These are phyloP conservation scores for Marvania coccoides DNA, from an alignment of 139 green algal genomes.

Conservation along the genomic window DNA sequence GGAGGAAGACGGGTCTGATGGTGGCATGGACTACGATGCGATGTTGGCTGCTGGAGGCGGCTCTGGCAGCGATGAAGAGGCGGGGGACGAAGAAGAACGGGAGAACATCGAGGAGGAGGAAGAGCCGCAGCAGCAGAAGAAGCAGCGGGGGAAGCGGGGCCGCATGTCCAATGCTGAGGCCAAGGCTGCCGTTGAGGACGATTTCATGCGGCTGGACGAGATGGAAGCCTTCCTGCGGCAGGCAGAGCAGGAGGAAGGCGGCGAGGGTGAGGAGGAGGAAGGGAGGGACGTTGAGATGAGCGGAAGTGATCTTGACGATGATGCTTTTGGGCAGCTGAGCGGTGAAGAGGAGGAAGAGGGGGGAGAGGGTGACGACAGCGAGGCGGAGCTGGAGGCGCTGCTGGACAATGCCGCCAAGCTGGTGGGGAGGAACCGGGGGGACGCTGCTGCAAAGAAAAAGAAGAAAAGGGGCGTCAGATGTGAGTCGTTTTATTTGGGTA, in stretches of 20 bases:
- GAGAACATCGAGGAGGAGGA: neutral
- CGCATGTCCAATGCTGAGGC: neutral
- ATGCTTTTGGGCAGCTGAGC: constrained; percentile 12
- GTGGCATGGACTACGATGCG: constrained; percentile 19
- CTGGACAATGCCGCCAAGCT: constrained; percentile 26
- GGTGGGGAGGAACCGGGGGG: constrained; percentile 10
- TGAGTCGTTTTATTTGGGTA: no score
- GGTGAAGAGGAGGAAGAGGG: constrained; percentile 2
- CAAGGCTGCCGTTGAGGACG: constrained; percentile 44
- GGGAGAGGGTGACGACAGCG: constrained; percentile 21
- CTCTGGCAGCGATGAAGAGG: neutral
- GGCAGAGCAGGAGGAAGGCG: constrained; percentile 55
- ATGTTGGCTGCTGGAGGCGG: constrained; percentile 10
- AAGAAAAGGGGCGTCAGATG: neutral
- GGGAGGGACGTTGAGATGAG: constrained; percentile 6
- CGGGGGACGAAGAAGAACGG: neutral
- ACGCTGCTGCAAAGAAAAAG: constrained; percentile 7
- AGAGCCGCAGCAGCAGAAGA: neutral
- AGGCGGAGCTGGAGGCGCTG: constrained; percentile 36
- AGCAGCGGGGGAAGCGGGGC: neutral
- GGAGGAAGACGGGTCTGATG: neutral
- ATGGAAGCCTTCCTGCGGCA: constrained; percentile 87
- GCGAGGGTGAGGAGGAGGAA: neutral
- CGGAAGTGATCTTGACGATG: constrained; percentile 13
- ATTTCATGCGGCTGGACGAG: constrained; percentile 73